A percentile compares a stretch with the other conserved stretches of the same genome.
phyloP scores from a whole-genome alignment of 192 early-diverging fungal species.

The Coemansia sp. region DNA sequence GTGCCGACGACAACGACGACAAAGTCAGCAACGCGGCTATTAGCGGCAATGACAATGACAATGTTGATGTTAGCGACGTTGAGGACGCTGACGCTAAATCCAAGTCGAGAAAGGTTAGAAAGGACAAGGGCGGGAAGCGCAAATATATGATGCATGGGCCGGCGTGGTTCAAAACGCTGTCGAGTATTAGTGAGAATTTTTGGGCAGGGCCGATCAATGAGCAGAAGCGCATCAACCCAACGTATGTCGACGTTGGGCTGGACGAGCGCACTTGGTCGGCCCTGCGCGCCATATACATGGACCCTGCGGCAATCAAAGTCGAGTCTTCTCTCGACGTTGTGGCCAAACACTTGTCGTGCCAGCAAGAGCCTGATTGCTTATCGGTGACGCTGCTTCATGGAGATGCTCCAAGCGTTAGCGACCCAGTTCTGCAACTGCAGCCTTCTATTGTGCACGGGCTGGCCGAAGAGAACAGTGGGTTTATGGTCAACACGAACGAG shows the following conservation, averaged over 20 bases:
- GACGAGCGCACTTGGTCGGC: conserved; percentile 21
- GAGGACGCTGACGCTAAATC: background rate
- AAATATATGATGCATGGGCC: background rate
- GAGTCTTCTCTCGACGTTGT: background rate
- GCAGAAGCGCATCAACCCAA: conserved; percentile 9
- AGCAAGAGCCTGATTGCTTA: background rate
- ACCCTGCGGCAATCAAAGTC: background rate
- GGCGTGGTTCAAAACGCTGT: background rate
- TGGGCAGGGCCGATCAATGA: conserved; percentile 17
- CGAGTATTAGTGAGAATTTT: background rate
- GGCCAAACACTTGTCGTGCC: background rate
- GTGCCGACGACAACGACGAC: background rate
- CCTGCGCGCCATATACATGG: conserved; percentile 13
- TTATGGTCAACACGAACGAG: conserved; percentile 23
- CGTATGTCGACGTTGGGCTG: conserved; percentile 29
- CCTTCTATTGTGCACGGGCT: conserved; percentile 6
- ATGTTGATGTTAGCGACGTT: background rate
- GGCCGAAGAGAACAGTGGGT: conserved; percentile 6
- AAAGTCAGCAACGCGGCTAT: background rate
- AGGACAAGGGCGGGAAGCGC: background rate
- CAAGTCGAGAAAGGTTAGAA: background rate
- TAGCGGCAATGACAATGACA: background rate
- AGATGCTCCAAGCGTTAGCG: background rate
- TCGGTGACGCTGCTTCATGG: background rate
- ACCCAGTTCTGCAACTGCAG: background rate